Evolutionary conservation across 2,329 filamentous ascomycete genomes (phyloP).

Genomic region (Colletotrichum kahawae): DNA sequence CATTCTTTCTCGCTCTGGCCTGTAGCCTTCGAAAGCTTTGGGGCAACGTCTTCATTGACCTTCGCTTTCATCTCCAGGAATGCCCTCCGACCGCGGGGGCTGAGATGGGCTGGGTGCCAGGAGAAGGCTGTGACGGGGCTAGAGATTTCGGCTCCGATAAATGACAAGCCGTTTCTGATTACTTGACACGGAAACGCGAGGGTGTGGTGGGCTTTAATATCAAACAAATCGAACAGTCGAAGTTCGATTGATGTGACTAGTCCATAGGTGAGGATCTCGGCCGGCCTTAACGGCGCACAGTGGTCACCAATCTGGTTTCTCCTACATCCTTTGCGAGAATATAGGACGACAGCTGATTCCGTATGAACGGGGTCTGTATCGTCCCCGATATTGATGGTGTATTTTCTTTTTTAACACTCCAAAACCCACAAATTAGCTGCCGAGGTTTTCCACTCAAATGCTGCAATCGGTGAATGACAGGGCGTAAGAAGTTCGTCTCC

Average conservation of each 20-base stretch:
- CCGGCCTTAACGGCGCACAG: fast-evolving
- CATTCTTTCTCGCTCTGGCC: not conserved
- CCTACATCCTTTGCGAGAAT: not conserved
- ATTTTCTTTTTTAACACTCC: not conserved
- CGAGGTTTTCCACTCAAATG: fast-evolving
- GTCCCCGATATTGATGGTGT: no score
- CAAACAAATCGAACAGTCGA: not conserved
- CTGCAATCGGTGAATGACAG: not conserved
- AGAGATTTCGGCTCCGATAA: not conserved
- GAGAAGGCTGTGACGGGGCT: not conserved
- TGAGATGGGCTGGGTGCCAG: not conserved
- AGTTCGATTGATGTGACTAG: not conserved
- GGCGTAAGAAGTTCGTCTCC: not conserved
- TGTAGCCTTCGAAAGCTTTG: not conserved
- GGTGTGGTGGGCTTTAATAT: not conserved
- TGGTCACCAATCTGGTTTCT: not conserved
- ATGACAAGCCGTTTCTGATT: fast-evolving
- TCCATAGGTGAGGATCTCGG: fast-evolving
- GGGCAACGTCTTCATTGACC: not conserved
- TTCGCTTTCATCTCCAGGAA: not conserved
- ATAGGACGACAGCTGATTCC: not conserved
- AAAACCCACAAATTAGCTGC: not conserved
- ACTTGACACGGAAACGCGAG: not conserved
- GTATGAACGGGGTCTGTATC: no score
- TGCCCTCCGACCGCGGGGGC: not conserved